Conservation (phyloP, 306 rosid genomes). For the Pueraria montana region DNA sequence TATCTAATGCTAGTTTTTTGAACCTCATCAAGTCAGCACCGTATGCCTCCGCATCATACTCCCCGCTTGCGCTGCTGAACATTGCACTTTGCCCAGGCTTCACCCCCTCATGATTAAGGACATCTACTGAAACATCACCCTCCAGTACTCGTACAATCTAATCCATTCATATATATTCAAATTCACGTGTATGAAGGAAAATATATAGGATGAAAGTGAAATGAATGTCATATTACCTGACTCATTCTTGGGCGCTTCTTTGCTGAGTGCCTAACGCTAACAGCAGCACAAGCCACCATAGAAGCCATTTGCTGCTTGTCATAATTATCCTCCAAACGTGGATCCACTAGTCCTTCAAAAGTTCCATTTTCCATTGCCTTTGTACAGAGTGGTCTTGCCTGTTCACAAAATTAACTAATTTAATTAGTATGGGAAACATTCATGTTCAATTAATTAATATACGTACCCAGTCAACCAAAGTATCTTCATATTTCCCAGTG, state of each 20-base stretch:
- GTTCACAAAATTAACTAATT: no score
- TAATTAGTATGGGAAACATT: conserved; percentile 4
- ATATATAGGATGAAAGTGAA: no score
- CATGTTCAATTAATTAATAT: not conserved
- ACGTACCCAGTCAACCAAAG: conserved; percentile 88
- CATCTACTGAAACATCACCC: conserved; percentile 81
- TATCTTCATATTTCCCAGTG: conserved; percentile 60
- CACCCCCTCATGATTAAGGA: conserved; percentile 63
- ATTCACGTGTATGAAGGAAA: no score
- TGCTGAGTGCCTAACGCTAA: conserved; percentile 75
- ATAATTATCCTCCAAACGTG: conserved; percentile 63
- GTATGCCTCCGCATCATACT: conserved; percentile 58
- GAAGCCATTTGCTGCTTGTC: conserved; percentile 61
- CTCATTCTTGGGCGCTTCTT: conserved; percentile 88
- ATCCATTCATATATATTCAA: not conserved
- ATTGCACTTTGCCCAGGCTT: conserved; percentile 59
- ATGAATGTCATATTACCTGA: conserved; percentile 63
- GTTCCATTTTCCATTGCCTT: conserved; percentile 59
- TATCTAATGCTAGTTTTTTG: conserved; percentile 55
- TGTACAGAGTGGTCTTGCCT: conserved; percentile 82
- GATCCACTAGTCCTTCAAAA: conserved; percentile 68
- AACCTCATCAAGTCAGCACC: conserved; percentile 68
- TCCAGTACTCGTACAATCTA: conserved; percentile 83
- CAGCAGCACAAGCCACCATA: conserved; percentile 86
- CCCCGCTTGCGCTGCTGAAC: conserved; percentile 49